Evolutionary conservation across 2,329 filamentous ascomycete species (phyloP).

Genomic region (Phaeosphaeria sp.): DNA sequence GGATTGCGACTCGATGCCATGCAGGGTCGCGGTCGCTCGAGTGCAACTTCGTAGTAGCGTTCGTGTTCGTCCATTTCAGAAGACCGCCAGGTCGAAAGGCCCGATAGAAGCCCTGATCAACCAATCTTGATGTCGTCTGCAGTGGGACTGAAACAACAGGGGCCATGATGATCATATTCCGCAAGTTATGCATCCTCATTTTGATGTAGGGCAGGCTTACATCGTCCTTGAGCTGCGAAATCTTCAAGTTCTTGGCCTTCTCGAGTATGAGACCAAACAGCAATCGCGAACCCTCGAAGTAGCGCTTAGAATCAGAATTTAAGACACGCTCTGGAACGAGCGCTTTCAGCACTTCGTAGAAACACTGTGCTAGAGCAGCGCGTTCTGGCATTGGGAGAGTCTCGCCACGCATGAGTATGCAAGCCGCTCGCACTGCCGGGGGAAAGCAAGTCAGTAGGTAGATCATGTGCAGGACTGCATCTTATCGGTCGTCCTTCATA

Average conservation of each 20-base stretch:
- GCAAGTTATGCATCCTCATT: constrained; percentile 36
- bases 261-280: constrained; percentile 47
- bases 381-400: constrained; percentile 35
- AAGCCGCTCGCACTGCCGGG: constrained; percentile 42
- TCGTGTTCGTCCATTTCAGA: constrained; percentile 20
- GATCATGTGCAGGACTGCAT: constrained; percentile 40
- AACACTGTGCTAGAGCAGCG: constrained; percentile 40
- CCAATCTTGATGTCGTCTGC: constrained; percentile 31
- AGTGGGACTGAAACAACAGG: constrained; percentile 28
- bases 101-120: constrained; percentile 35
- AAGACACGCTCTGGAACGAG: constrained; percentile 39
- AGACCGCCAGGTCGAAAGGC: constrained; percentile 29
- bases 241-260: constrained; percentile 35
- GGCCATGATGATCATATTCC: constrained; percentile 37
- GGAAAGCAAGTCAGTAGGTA: constrained; percentile 41
- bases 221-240: constrained; percentile 9
- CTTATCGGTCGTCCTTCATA: constrained; percentile 28
- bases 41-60: not conserved
- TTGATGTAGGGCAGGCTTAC: constrained; percentile 23
- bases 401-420: constrained; percentile 43
- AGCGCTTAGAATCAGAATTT: constrained; percentile 26
- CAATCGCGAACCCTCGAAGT: constrained; percentile 45
- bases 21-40: too few relatives aligned
- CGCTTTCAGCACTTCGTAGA: constrained; percentile 35
- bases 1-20: constrained; percentile 20